These are phyloP conservation scores for Aspergillus sp. DNA, from an alignment of 2,329 filamentous ascomycete species.

Conservation along the genomic window DNA sequence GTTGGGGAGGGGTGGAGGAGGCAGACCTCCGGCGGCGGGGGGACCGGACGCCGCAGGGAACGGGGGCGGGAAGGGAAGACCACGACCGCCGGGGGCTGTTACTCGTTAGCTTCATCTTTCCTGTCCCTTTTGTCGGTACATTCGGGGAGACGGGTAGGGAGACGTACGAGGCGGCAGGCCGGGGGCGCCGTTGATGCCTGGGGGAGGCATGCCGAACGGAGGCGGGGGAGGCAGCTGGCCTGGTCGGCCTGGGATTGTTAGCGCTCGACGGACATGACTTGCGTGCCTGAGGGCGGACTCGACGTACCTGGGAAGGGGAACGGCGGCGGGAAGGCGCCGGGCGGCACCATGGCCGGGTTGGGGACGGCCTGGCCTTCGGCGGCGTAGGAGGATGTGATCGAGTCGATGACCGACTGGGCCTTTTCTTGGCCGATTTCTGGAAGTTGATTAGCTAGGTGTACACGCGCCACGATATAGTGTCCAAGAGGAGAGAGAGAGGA, in stretches of 20 bases:
- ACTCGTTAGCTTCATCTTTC: conserved; percentile 4
- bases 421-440: conserved; percentile 97
- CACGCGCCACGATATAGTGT: neutral
- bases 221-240: conserved; percentile 54
- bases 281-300: neutral
- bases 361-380: conserved; percentile 84
- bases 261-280: neutral
- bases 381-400: conserved; percentile 92
- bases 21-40: conserved; percentile 37
- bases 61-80: conserved; percentile 53
- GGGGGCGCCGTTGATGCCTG: conserved; percentile 36
- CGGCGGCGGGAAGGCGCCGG: conserved; percentile 49
- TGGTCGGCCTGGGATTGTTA: conserved; percentile 25
- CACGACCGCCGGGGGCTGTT: conserved; percentile 56
- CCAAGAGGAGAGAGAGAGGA: neutral
- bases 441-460: neutral
- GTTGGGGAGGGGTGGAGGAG: conserved; percentile 32
- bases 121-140: too few species aligned
- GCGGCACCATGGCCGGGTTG: conserved; percentile 77
- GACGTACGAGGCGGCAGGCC: conserved; percentile 55
- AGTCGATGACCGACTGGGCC: conserved; percentile 96
- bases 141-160: neutral
- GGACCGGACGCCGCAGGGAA: conserved; percentile 31
- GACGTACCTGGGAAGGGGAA: conserved; percentile 62
- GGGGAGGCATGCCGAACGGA: conserved; percentile 55